A percentile compares a stretch with the other conserved stretches of the same genome.
phyloP scores from a whole-genome alignment of 345 rosid species.

The Melaleuca alternifolia region DNA sequence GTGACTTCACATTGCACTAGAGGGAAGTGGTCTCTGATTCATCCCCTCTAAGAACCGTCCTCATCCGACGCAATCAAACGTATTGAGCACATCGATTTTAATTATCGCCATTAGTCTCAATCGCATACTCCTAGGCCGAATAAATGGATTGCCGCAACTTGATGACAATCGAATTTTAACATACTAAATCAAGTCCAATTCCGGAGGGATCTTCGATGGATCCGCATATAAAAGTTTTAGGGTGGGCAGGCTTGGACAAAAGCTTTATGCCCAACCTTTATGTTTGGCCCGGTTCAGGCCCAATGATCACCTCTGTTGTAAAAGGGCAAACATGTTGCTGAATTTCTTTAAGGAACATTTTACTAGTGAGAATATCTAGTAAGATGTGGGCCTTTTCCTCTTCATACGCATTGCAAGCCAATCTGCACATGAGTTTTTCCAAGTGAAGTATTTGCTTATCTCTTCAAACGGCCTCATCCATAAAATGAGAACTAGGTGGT shows the following conservation, averaged over 20 bases:
- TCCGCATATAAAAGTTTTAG: neutral
- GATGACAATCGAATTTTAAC: neutral
- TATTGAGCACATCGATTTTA: neutral
- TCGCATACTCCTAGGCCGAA: neutral
- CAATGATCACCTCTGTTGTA: neutral
- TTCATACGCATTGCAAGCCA: neutral
- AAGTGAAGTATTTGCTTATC: neutral
- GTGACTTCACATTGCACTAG: neutral
- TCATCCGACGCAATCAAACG: neutral
- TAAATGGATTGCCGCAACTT: neutral
- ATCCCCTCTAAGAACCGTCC: neutral
- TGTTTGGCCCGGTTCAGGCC: neutral
- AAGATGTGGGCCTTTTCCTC: neutral
- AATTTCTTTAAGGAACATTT: neutral
- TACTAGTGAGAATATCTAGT: neutral
- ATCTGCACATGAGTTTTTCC: neutral
- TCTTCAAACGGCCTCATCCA: neutral
- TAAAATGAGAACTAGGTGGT: neutral
- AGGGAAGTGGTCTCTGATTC: neutral
- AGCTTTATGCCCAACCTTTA: neutral
- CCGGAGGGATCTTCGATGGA: neutral
- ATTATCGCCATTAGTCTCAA: neutral
- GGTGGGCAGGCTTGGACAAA: neutral
- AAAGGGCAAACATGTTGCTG: neutral
- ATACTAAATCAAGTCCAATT: fast-evolving